Conservation (phyloP, 2,329 filamentous ascomycete genomes). For the Fusarium torulosum region DNA sequence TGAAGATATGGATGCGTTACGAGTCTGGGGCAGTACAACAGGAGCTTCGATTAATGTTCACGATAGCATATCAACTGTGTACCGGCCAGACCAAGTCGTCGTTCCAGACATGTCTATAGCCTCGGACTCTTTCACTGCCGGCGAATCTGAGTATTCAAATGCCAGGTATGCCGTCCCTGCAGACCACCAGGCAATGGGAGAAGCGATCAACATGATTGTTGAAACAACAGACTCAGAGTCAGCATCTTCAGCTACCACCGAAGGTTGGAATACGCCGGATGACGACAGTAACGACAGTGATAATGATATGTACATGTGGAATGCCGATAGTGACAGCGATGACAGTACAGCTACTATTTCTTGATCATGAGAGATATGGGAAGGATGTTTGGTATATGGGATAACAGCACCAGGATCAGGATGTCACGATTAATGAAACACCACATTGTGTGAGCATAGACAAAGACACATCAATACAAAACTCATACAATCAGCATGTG, state of each 20-base stretch:
- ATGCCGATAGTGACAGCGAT: conserved; percentile 26
- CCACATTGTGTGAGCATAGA: not conserved
- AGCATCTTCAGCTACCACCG: conserved; percentile 8
- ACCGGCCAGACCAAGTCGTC: conserved; percentile 50
- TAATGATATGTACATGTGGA: conserved; percentile 32
- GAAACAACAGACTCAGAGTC: conserved; percentile 40
- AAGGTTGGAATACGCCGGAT: conserved; percentile 14
- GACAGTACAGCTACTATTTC: conserved; percentile 22
- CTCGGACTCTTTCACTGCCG: conserved; percentile 54
- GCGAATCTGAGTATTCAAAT: conserved; percentile 51
- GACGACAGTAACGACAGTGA: conserved; percentile 30
- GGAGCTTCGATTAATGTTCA: conserved; percentile 56
- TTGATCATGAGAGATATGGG: conserved; percentile 7
- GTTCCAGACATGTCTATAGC: conserved; percentile 51
- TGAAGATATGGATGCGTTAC: conserved; percentile 53
- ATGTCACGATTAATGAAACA: not conserved
- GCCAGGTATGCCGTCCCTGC: conserved; percentile 53
- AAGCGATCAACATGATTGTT: conserved; percentile 44
- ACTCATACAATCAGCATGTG: not conserved
- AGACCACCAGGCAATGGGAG: conserved; percentile 46
- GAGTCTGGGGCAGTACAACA: conserved; percentile 51
- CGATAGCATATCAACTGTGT: conserved; percentile 57
- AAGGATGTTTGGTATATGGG: not conserved
- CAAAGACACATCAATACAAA: conserved; percentile 6
- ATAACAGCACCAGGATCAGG: conserved; percentile 5